Evolutionary conservation across 2,329 filamentous ascomycete genomes (phyloP), one percentile per base, ranked within the genome.

Genomic region (Trichoderma cornu-damae): DNA sequence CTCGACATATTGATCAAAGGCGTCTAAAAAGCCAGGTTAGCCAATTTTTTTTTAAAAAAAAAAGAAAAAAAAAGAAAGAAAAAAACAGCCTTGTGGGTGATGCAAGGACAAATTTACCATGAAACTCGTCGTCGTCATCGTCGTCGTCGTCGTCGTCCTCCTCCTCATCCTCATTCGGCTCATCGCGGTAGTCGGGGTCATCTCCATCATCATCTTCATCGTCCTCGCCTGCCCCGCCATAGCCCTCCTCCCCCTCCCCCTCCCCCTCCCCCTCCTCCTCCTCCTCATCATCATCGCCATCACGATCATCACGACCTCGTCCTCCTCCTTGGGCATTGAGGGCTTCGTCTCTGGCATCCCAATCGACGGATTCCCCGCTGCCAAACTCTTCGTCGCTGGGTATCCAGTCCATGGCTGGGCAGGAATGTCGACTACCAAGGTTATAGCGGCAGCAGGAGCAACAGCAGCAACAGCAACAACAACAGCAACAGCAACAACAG

Each of bases 161-260:
- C 14, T 64, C 64, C n/a, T n/a, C n/a, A n/a, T n/a, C 59, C 35
- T 65, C 59, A 28, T 63, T 57, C 8, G 64, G 61, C 14, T 66
- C 63, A 51, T 70, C 57, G 14, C 60, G 55, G 38, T 61, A 63
- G 34, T 66, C 60, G 8, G 60, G 60, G 3, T 65, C 61, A 28
- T 63, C 60, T 18, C 65, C 62, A 3, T 61, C 61, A 16, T 64
- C 64, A 12, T 54, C 42, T 1, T 46, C 32, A 1, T 8, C 37
- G 2, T 40, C 32, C 4, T 62, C 62, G 22, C 52, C 46, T 12
- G 58, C 57, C 5, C 56, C 57, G 2, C 26, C 30, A 18, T 55
- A n/a, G n/a, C n/a, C n/a, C n/a, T n/a, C 14, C 1, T 61, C 60
- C 7, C 58, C 44, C 7, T 20, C 44, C 3, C 43, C 22, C 1